Base-by-base conservation (phyloP, 352 stramenopile species). In the Phytophthora pisi region DNA sequence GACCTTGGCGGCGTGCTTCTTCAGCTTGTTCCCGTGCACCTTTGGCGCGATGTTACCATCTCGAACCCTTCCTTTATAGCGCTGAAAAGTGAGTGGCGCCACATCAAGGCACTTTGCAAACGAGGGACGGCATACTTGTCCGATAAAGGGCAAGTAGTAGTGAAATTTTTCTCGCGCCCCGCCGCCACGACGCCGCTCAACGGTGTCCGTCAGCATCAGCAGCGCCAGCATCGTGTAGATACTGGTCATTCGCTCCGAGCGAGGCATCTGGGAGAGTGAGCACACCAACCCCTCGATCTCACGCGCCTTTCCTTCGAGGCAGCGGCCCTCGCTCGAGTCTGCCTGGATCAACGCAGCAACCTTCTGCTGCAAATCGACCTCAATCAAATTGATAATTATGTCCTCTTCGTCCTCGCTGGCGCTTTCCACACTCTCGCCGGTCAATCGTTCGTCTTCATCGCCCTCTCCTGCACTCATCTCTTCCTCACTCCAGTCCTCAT, bases 381-480 rank as follows among this genome's bases (percentile, higher is more conserved):
- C 40, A n/a, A 20, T 46, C 11, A 72, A 52, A 56, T 57, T 5
- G 43, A 49, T 57, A 13, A n/a, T n/a, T n/a, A n/a, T n/a, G n/a
- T n/a, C n/a, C n/a, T n/a, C n/a, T n/a, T n/a, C n/a, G n/a, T n/a
- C 51, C 18, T 15, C 16, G 1, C 4, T 31, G 51, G 31, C 30
- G 45, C 5, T n/a, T 26, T 13, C 31, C 20, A 13, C 18, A 53
- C 10, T 36, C 24, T 7, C 34, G 20, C 13, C 5, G 20, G 4
- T n/a, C 5, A 38, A 53, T 53, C 8, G 34, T 4, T n/a, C 26
- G 5, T 49, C 51, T 9, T 53, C 55, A 46, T 7, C 43, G n/a
- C 34, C 47, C 23, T 18, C 4, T n/a, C 1, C 55, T 34, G 16
- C 42, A 26, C 42, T 61, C 28, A 54, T 28, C 7, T 4, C 24